A percentile compares a stretch with the other conserved stretches of the same genome.
Conservation (phyloP, 108 stramenopile genomes). For the Aurantiochytrium sp. region DNA sequence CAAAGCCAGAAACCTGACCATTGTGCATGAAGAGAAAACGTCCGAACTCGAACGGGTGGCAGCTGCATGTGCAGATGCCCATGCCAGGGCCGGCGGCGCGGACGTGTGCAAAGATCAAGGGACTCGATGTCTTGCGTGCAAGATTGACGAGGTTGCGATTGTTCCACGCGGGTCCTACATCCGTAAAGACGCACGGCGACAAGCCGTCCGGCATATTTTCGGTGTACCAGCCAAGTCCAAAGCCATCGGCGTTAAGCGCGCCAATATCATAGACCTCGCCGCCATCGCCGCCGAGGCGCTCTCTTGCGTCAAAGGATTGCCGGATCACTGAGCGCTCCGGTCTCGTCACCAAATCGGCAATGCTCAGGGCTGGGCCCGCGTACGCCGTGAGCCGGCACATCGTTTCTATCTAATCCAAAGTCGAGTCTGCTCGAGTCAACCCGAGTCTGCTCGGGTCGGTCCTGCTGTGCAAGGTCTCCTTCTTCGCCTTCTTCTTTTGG, state of each 20-base stretch:
- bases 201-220: not conserved
- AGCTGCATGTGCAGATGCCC: constrained; percentile 2
- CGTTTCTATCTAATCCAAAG: not conserved
- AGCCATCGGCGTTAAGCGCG: constrained; percentile 31
- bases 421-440: too few relatives aligned
- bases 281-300: not conserved
- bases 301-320: not conserved
- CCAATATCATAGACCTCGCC: constrained; percentile 12
- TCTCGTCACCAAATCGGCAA: not conserved
- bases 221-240: constrained; percentile 30
- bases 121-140: not conserved
- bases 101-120: constrained; percentile 27
- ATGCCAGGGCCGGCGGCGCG: constrained; percentile 31
- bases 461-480: too few relatives aligned
- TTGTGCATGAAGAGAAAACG: constrained; percentile 27
- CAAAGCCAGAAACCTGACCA: constrained; percentile 8
- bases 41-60: constrained; percentile 27
- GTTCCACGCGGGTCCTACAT: constrained; percentile 24
- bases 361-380: not conserved
- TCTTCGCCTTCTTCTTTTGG: too few relatives aligned
- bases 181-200: constrained; percentile 14
- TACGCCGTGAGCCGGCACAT: constrained; percentile 10
- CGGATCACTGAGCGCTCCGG: not conserved
- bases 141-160: constrained; percentile 20
- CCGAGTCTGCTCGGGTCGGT: too few relatives aligned